Conservation (phyloP, 2,329 filamentous ascomycete species). For the Botrytis pseudocinerea region DNA sequence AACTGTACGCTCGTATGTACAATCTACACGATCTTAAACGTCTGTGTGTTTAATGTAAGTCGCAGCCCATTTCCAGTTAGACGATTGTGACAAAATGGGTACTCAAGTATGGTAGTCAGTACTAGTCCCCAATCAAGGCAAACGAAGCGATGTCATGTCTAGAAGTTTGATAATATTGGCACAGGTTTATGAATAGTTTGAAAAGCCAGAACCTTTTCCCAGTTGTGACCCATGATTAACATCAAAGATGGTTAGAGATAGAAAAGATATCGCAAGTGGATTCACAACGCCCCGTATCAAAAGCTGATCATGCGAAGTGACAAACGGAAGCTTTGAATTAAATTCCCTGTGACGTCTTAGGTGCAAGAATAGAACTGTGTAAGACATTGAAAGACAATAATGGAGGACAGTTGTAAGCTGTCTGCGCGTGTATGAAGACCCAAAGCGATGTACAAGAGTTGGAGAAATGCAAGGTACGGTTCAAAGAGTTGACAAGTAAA, state of each 20-base stretch:
- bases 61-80: not conserved
- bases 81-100: not conserved
- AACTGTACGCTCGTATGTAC: not conserved
- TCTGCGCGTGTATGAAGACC: not conserved
- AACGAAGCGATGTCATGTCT: not conserved
- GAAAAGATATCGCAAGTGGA: not conserved
- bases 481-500: conserved; percentile 2
- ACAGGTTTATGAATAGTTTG: not conserved
- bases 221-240: not conserved
- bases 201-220: not conserved
- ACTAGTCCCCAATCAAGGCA: not conserved
- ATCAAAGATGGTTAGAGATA: not conserved
- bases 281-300: not conserved
- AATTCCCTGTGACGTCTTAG: not conserved
- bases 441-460: not conserved
- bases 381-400: not conserved
- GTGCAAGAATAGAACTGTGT: not conserved
- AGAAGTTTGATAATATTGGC: not conserved
- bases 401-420: not conserved
- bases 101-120: not conserved
- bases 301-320: not conserved
- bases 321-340: not conserved
- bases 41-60: not conserved
- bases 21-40: conserved; percentile 9
- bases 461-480: conserved; percentile 11